phyloP scores from a whole-genome alignment of 768 basidiomycete genomes.

The Tulasnella sp. region DNA sequence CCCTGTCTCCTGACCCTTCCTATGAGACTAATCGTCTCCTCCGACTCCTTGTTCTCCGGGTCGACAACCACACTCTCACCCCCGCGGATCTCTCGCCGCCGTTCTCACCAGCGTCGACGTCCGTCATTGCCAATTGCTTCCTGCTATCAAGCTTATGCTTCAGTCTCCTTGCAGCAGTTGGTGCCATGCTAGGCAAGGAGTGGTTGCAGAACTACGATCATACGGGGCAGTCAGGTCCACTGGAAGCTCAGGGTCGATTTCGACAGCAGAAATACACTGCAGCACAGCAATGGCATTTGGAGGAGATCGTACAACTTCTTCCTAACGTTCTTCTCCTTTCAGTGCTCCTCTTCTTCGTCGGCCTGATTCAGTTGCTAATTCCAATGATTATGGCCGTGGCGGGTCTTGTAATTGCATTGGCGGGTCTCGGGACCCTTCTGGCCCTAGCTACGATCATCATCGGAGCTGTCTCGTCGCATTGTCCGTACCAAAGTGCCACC shows the following conservation, averaged over 20 bases:
- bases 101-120: neutral
- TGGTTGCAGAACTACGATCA: constrained; percentile 1
- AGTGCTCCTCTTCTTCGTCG: neutral
- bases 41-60: neutral
- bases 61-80: neutral
- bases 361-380: neutral
- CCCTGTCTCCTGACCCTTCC: neutral
- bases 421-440: neutral
- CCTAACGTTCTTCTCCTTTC: constrained; percentile 3
- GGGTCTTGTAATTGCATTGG: neutral
- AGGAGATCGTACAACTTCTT: neutral
- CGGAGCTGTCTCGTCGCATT: neutral
- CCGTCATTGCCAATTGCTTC: neutral
- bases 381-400: neutral
- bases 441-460: neutral
- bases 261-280: neutral
- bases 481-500: neutral
- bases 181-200: constrained; percentile 8
- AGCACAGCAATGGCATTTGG: neutral
- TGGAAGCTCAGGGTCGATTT: neutral
- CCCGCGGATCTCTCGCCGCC: neutral
- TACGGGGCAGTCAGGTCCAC: neutral
- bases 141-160: constrained; percentile 1
- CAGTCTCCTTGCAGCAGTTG: neutral
- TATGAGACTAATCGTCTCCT: neutral